phyloP scores from a whole-genome alignment of 805 yeast genomes.

The Yamadazyma paraphyllophila region DNA sequence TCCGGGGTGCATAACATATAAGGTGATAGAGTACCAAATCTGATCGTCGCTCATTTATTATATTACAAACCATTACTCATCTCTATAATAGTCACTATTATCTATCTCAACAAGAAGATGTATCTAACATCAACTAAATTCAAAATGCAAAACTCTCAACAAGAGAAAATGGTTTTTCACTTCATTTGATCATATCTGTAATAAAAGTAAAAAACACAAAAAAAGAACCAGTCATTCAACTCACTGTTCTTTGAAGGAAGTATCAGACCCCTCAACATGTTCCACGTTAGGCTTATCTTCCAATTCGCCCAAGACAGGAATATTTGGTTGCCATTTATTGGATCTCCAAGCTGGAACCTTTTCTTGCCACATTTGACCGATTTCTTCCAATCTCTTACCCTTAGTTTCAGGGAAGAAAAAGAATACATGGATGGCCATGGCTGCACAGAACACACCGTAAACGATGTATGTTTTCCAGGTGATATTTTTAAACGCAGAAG shows the following conservation, averaged over 20 bases:
- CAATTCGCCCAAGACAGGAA: constrained; percentile 38
- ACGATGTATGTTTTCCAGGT: constrained; percentile 56
- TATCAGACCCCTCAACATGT: constrained; percentile 20
- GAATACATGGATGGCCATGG: constrained; percentile 43
- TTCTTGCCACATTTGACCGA: constrained; percentile 40
- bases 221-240: neutral
- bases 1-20: neutral
- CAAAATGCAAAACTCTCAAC: constrained; percentile 15
- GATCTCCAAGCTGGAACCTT: constrained; percentile 38
- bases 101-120: constrained; percentile 16
- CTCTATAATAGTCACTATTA: constrained; percentile 11
- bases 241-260: constrained; percentile 5
- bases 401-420: constrained; percentile 57
- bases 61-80: constrained; percentile 9
- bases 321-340: constrained; percentile 32
- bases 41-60: constrained; percentile 3
- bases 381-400: constrained; percentile 53
- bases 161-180: constrained; percentile 8
- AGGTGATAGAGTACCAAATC: too few species aligned
- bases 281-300: constrained; percentile 31
- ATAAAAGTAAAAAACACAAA: constrained; percentile 1
- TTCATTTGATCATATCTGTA: constrained; percentile 1
- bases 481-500: constrained; percentile 50
- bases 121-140: constrained; percentile 4
- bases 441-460: constrained; percentile 49